Conservation (phyloP, 2,329 filamentous ascomycete genomes). For the Cladophialophora psammophila region DNA sequence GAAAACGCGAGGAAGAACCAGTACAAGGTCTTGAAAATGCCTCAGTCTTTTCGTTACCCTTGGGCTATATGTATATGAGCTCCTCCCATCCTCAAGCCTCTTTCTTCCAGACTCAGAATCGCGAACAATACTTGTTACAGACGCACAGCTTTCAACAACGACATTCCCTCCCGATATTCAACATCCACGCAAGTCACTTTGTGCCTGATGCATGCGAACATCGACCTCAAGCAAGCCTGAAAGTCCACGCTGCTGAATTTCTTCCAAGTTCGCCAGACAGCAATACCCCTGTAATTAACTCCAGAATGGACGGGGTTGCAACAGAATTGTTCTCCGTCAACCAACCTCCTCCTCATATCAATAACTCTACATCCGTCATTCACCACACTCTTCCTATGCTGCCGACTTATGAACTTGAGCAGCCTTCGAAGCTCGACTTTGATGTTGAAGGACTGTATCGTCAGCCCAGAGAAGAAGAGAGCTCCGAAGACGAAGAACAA, state of each 20-base stretch:
- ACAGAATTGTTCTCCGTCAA: not conserved
- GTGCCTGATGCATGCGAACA: slow-evolving; percentile 2
- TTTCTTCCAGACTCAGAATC: not conserved
- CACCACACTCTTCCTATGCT: not conserved
- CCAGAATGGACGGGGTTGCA: not conserved
- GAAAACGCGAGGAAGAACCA: slow-evolving; percentile 3
- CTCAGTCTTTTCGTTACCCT: not conserved
- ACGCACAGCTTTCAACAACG: not conserved
- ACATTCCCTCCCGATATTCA: not conserved
- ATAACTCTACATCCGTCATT: not conserved
- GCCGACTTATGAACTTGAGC: not conserved
- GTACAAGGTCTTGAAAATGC: not conserved
- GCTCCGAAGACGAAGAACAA: not conserved
- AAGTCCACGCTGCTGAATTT: not conserved
- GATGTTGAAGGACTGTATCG: slow-evolving; percentile 10
- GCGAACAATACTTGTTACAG: not conserved
- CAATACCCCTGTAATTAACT: not conserved
- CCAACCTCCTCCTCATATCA: not conserved
- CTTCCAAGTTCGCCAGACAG: not conserved
- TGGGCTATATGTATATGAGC: not conserved
- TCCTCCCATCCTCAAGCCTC: not conserved
- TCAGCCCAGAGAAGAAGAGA: slow-evolving; percentile 1
- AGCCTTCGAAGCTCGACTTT: slow-evolving; percentile 17
- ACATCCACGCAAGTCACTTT: slow-evolving; percentile 1
- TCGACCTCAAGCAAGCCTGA: not conserved